These are phyloP conservation scores for Lindgomyces ingoldianus DNA, from an alignment of 495 filamentous ascomycete genomes.

Conservation along the genomic window DNA sequence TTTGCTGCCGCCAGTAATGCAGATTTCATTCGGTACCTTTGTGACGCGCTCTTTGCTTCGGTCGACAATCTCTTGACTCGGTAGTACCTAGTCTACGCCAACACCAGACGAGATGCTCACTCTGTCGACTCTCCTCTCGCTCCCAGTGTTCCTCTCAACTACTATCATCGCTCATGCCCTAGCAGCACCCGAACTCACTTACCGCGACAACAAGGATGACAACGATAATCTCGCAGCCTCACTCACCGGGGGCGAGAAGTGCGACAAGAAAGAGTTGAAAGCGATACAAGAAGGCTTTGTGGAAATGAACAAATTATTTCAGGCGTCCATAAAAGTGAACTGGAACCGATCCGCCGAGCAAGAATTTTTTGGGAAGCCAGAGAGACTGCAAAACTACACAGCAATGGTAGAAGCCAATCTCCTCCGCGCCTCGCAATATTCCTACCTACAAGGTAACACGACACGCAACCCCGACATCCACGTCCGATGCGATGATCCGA, in stretches of 20 bases:
- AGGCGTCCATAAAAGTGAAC: conserved; percentile 3
- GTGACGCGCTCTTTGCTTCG: too few species aligned
- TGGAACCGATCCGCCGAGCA: conserved; percentile 11
- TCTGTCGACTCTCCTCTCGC: conserved; percentile 8
- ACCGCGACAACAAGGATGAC: not conserved
- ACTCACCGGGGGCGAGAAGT: conserved; percentile 21
- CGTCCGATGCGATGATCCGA: conserved; percentile 30
- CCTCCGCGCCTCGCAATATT: conserved; percentile 20
- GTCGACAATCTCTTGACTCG: not conserved
- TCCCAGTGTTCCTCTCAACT: conserved; percentile 18
- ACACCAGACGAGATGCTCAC: conserved; percentile 7
- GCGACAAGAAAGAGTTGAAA: conserved; percentile 16
- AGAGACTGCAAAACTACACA: conserved; percentile 20
- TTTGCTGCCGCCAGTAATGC: too few species aligned
- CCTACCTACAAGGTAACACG: conserved; percentile 13
- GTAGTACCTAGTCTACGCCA: not conserved
- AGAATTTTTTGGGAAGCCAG: conserved; percentile 17
- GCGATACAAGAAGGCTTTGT: conserved; percentile 19
- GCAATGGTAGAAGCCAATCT: conserved; percentile 20
- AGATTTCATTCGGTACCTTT: too few species aligned
- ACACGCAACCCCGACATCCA: conserved; percentile 27
- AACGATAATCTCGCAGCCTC: conserved; percentile 3
- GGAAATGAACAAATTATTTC: conserved; percentile 29
- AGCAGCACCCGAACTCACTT: conserved; percentile 14
- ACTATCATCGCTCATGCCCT: conserved; percentile 19